Evolutionary conservation across 73 alveolate genomes (phyloP).

Genomic region (Paraurostyla sp.): DNA sequence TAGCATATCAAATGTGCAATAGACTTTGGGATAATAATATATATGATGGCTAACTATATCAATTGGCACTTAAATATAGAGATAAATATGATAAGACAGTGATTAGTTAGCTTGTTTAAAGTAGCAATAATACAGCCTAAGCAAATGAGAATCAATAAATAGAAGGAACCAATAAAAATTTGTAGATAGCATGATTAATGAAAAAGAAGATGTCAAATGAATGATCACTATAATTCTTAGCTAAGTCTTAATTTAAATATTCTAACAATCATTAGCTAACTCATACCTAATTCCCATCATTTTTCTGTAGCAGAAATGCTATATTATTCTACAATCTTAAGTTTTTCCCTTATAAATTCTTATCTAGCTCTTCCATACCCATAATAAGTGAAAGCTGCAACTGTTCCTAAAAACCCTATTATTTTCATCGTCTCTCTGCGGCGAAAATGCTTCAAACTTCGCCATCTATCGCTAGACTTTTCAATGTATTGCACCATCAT

Average conservation of each 20-base stretch:
- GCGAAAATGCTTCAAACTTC: slow-evolving; percentile 31
- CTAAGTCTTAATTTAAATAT: too few relatives aligned
- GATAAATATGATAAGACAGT: slow-evolving; percentile 19
- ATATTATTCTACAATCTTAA: slow-evolving; percentile 54
- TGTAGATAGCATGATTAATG: slow-evolving; percentile 47
- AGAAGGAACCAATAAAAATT: neutral
- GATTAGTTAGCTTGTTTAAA: neutral
- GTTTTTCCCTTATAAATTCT: slow-evolving; percentile 58
- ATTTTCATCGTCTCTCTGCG: slow-evolving; percentile 63
- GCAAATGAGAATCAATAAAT: neutral
- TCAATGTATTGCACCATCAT: slow-evolving; percentile 59
- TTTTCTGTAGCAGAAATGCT: slow-evolving; percentile 25
- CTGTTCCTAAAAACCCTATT: slow-evolving; percentile 47
- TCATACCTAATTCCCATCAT: neutral
- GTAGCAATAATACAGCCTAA: neutral
- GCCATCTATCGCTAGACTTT: slow-evolving; percentile 51
- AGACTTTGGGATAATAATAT: slow-evolving; percentile 33
- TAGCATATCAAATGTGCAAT: slow-evolving; percentile 49
- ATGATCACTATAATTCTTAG: too few relatives aligned
- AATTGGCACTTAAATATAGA: slow-evolving; percentile 41
- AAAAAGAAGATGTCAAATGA: too few relatives aligned
- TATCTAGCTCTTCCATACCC: slow-evolving; percentile 76
- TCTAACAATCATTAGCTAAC: neutral
- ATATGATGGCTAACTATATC: slow-evolving; percentile 27
- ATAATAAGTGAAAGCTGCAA: slow-evolving; percentile 61